These are phyloP conservation scores for Teratosphaeria viscida DNA, from an alignment of 2,329 filamentous ascomycete species.

Conservation along the genomic window DNA sequence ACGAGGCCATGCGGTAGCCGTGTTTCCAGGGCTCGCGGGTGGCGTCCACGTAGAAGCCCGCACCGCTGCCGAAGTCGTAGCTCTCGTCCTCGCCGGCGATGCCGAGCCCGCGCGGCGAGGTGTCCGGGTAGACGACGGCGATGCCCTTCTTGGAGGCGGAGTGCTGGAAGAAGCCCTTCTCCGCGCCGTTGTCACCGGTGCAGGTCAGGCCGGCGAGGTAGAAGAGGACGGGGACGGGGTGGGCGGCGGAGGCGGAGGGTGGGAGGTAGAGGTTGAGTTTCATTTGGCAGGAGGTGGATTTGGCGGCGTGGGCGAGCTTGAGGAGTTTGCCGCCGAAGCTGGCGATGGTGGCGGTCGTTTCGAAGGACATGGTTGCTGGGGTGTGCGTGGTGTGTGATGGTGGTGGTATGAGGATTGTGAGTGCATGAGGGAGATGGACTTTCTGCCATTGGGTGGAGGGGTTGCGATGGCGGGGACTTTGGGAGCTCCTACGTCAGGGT, in stretches of 20 bases:
- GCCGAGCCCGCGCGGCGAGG: slow-evolving; percentile 71
- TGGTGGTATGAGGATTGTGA: neutral
- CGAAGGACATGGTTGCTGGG: slow-evolving; percentile 65
- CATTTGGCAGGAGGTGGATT: slow-evolving; percentile 77
- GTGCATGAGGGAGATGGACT: neutral
- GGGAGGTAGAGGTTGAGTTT: slow-evolving; percentile 86
- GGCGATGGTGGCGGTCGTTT: slow-evolving; percentile 78
- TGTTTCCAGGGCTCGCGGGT: slow-evolving; percentile 60
- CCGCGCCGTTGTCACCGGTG: slow-evolving; percentile 69
- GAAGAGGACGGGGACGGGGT: slow-evolving; percentile 73
- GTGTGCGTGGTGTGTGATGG: neutral
- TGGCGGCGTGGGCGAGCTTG: slow-evolving; percentile 79
- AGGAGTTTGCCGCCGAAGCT: slow-evolving; percentile 90
- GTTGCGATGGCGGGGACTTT: neutral
- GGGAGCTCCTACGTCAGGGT: slow-evolving; percentile 2
- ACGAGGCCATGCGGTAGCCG: slow-evolving; percentile 91
- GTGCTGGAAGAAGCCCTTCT: slow-evolving; percentile 83
- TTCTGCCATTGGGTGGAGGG: neutral
- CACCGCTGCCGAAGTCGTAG: slow-evolving; percentile 86
- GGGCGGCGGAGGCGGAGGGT: slow-evolving; percentile 49
- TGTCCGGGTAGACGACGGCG: slow-evolving; percentile 92
- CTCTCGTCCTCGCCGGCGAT: slow-evolving; percentile 75
- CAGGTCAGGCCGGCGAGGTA: slow-evolving; percentile 93
- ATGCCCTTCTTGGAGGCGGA: slow-evolving; percentile 70
- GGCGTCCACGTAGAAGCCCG: slow-evolving; percentile 91